These are phyloP conservation scores for Penicillium nucicola DNA, from an alignment of 495 filamentous ascomycete genomes.

Conservation along the genomic window DNA sequence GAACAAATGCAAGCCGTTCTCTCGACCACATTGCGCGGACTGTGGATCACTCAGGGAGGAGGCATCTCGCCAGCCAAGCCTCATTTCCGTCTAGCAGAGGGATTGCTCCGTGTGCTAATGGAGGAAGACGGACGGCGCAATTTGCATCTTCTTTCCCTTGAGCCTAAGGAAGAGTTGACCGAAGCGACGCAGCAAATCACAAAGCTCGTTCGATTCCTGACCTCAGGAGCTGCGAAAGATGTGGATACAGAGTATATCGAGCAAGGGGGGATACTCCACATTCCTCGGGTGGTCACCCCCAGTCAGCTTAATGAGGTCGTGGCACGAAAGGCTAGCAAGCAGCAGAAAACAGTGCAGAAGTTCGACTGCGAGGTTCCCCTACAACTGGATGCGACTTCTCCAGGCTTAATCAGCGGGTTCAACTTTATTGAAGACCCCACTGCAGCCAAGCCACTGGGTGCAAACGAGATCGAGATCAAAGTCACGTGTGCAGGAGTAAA, in stretches of 20 bases:
- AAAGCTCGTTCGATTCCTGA: too few species aligned
- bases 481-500: constrained; percentile 36
- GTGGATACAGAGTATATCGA: constrained; percentile 12
- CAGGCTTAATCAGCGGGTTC: constrained; percentile 21
- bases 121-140: constrained; percentile 2
- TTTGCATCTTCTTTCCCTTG: constrained; percentile 5
- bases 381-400: constrained; percentile 10
- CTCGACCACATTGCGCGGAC: not conserved
- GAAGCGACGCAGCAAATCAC: too few species aligned
- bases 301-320: not conserved
- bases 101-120: constrained; percentile 10
- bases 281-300: constrained; percentile 4
- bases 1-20: constrained; percentile 4
- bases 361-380: constrained; percentile 11
- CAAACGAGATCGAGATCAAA: constrained; percentile 21
- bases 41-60: constrained; percentile 12
- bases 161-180: too few species aligned
- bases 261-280: constrained; percentile 7
- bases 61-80: constrained; percentile 1
- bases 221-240: not conserved
- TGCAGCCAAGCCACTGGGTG: not conserved
- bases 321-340: not conserved
- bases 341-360: not conserved
- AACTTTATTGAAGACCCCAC: constrained; percentile 13
- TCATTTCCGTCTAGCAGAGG: constrained; percentile 11